phyloP scores from a whole-genome alignment of 257 asterid species.

The Penstemon eatonii region DNA sequence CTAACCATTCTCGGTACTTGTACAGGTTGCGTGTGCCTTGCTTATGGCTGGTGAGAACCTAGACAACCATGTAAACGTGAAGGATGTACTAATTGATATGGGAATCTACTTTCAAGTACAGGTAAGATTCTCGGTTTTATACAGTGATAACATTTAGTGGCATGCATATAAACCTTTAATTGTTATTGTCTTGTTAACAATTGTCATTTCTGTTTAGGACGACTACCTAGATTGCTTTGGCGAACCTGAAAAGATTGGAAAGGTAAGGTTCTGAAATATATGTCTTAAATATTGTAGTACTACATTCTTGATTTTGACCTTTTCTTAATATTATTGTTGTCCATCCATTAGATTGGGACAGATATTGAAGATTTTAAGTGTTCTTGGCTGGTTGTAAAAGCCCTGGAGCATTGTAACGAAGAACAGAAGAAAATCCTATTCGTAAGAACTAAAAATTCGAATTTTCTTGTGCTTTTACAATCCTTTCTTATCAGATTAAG shows the following conservation, averaged over 20 bases:
- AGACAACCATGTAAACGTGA: conserved; percentile 61
- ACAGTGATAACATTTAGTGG: background rate
- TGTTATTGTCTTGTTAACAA: no score
- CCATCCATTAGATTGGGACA: conserved; percentile 70
- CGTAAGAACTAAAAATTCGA: conserved; percentile 46
- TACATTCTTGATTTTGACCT: background rate
- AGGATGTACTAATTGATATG: conserved; percentile 78
- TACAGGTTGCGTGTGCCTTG: conserved; percentile 93
- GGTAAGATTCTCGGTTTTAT: conserved; percentile 42
- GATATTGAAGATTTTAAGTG: conserved; percentile 97
- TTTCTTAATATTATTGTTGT: conserved; percentile 16
- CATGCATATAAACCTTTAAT: no score
- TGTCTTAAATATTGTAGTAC: background rate
- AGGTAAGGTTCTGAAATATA: conserved; percentile 43
- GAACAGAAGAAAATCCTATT: conserved; percentile 72
- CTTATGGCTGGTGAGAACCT: conserved; percentile 84
- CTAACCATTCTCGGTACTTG: conserved; percentile 22
- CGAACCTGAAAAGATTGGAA: conserved; percentile 77
- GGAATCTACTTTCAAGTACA: conserved; percentile 97
- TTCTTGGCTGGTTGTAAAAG: conserved; percentile 95
- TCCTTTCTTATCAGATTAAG: background rate
- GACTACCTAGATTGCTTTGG: conserved; percentile 82
- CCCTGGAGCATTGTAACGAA: conserved; percentile 74
- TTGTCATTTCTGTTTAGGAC: conserved; percentile 44
- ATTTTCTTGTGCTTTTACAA: background rate